Percentiles rank a stretch among this genome's conserved stretches.
Evolutionary conservation across 164 flowering plant species (phyloP).

Genomic region (Vitis labrusca): DNA sequence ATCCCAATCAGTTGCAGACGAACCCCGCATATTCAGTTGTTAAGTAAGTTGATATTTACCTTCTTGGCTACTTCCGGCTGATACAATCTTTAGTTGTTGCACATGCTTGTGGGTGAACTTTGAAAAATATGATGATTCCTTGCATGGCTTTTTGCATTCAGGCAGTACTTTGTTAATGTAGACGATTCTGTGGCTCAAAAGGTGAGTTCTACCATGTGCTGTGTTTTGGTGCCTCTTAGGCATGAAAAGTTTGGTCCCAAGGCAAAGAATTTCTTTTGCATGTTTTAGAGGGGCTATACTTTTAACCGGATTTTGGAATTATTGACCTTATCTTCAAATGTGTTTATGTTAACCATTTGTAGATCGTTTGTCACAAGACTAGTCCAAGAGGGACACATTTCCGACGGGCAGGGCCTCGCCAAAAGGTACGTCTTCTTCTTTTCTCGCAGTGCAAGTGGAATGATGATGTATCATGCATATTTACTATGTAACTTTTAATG

Average conservation of each 20-base stretch:
- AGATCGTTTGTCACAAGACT: constrained; percentile 73
- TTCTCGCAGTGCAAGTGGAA: not conserved
- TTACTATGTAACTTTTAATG: not conserved
- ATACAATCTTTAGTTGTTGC: not conserved
- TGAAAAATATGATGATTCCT: not conserved
- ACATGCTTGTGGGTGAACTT: not conserved
- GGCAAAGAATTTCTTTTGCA: no score
- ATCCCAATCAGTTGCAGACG: constrained; percentile 63
- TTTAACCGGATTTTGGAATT: no score
- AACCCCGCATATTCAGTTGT: constrained; percentile 81
- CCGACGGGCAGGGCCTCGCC: constrained; percentile 88
- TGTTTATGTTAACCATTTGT: constrained; percentile 2
- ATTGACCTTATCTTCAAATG: not conserved
- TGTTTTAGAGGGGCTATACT: no score
- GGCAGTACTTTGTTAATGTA: constrained; percentile 63
- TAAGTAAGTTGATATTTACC: constrained; percentile 40
- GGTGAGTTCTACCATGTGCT: constrained; percentile 23
- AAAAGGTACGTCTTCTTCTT: constrained; percentile 37
- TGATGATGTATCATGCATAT: not conserved
- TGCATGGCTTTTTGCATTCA: constrained; percentile 23
- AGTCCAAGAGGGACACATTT: constrained; percentile 78
- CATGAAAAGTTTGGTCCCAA: not conserved
- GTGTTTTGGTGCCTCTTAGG: not conserved
- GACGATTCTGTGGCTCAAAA: constrained; percentile 62
- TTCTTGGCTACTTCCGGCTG: not conserved